Conservation (phyloP, 2,329 filamentous ascomycete species). For the Ophiostoma quercus region DNA sequence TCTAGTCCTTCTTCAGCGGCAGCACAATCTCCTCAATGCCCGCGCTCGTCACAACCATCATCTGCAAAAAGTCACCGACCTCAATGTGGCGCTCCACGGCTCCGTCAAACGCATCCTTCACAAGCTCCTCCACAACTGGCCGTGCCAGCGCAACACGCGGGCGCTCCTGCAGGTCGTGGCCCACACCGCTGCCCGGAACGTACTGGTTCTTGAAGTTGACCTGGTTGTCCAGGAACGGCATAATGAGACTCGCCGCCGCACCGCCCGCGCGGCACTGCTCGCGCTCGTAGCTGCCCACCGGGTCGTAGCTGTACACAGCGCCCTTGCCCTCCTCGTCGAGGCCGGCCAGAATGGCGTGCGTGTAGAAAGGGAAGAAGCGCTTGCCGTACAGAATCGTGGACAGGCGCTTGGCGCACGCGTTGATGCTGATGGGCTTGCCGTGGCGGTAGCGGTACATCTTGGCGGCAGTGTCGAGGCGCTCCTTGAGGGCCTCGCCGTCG, state of each 20-base stretch:
- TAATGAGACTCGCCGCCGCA: slow-evolving; percentile 88
- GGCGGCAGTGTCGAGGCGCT: slow-evolving; percentile 87
- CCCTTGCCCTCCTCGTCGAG: slow-evolving; percentile 92
- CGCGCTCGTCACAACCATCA: slow-evolving; percentile 83
- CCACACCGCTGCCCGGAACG: slow-evolving; percentile 75
- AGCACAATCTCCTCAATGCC: slow-evolving; percentile 82
- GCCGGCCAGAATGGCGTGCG: slow-evolving; percentile 87
- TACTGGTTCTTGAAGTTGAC: slow-evolving; percentile 99
- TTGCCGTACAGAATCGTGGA: slow-evolving; percentile 95
- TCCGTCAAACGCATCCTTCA: slow-evolving; percentile 96
- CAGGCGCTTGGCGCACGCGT: slow-evolving; percentile 89
- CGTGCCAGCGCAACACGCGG: slow-evolving; percentile 64
- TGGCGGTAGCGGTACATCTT: slow-evolving; percentile 99
- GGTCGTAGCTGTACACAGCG: slow-evolving; percentile 94
- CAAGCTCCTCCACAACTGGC: slow-evolving; percentile 73
- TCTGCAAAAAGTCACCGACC: slow-evolving; percentile 92
- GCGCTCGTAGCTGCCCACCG: slow-evolving; percentile 93
- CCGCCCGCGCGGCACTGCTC: slow-evolving; percentile 94
- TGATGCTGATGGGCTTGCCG: slow-evolving; percentile 90
- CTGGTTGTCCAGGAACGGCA: slow-evolving; percentile 98
- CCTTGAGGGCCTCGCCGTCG: slow-evolving; percentile 88
- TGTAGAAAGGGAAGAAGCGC: slow-evolving; percentile 99
- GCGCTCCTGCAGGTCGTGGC: slow-evolving; percentile 71
- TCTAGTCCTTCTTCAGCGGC: slow-evolving; percentile 84
- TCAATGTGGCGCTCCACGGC: slow-evolving; percentile 98